Evolutionary conservation across 305 asterid species (phyloP).

Genomic region (Caryopteris hybrid): DNA sequence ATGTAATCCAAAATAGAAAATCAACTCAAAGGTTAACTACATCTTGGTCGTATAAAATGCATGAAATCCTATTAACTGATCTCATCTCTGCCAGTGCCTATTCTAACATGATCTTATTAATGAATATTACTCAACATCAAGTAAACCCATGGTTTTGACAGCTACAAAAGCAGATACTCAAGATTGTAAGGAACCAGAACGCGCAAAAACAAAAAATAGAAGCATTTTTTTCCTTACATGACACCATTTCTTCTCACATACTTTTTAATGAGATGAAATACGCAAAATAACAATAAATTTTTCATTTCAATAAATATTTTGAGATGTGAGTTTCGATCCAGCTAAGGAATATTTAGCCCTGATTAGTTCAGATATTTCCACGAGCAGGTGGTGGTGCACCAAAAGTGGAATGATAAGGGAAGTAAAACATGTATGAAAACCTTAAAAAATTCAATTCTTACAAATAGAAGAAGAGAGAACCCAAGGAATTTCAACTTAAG

Average conservation of each 20-base stretch:
- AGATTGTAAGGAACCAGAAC: neutral
- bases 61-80: neutral
- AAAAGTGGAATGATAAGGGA: neutral
- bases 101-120: neutral
- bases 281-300: neutral
- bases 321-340: neutral
- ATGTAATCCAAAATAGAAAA: neutral
- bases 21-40: neutral
- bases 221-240: neutral
- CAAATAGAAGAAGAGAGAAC: neutral
- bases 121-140: neutral
- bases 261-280: neutral
- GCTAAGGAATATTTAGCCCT: neutral
- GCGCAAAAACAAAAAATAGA: too few relatives aligned
- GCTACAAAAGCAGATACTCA: neutral
- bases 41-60: too few relatives aligned
- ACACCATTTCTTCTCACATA: neutral
- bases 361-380: constrained; percentile 31
- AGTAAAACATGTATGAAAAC: neutral
- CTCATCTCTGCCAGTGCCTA: neutral
- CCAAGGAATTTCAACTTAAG: neutral
- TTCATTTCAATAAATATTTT: neutral
- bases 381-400: constrained; percentile 24
- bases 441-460: neutral
- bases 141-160: neutral